These are phyloP conservation scores for Colletotrichum simmondsii DNA, from an alignment of 2,329 filamentous ascomycete genomes.

Conservation along the genomic window DNA sequence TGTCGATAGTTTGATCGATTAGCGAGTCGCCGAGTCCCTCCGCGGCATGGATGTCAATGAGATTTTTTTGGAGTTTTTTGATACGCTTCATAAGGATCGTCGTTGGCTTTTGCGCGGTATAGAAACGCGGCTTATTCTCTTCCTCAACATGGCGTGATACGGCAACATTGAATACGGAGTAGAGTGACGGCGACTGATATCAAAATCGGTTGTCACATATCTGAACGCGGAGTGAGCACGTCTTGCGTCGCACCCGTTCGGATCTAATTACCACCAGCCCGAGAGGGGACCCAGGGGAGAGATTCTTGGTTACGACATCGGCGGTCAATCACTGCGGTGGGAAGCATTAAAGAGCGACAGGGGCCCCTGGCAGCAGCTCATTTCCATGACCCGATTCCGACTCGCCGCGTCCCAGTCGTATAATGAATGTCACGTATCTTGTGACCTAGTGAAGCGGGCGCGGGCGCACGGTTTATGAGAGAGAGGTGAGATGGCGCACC, in stretches of 20 bases:
- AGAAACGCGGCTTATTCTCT: background rate
- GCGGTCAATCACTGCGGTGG: background rate
- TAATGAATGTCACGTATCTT: background rate
- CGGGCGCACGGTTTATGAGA: slow-evolving; percentile 4
- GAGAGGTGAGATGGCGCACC: background rate
- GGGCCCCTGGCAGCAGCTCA: slow-evolving; percentile 27
- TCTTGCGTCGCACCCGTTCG: background rate
- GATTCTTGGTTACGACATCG: background rate
- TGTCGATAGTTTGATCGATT: slow-evolving; percentile 18
- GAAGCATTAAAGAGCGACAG: slow-evolving; percentile 10
- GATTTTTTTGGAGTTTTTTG: background rate
- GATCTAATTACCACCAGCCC: background rate
- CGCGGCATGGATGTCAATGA: background rate
- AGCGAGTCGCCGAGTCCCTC: background rate
- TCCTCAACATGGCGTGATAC: background rate
- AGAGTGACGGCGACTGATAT: too few relatives aligned
- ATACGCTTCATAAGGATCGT: background rate
- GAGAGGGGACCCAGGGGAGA: background rate
- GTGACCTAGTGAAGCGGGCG: background rate
- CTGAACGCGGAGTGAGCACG: background rate
- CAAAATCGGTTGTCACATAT: background rate
- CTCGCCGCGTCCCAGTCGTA: background rate
- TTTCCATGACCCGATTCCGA: slow-evolving; percentile 17
- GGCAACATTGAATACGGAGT: background rate
- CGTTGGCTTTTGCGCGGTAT: background rate